A percentile compares a stretch with the other conserved stretches of the same genome.
phyloP scores from a whole-genome alignment of 2,329 filamentous ascomycete genomes.

The Karstenula rhodostoma region DNA sequence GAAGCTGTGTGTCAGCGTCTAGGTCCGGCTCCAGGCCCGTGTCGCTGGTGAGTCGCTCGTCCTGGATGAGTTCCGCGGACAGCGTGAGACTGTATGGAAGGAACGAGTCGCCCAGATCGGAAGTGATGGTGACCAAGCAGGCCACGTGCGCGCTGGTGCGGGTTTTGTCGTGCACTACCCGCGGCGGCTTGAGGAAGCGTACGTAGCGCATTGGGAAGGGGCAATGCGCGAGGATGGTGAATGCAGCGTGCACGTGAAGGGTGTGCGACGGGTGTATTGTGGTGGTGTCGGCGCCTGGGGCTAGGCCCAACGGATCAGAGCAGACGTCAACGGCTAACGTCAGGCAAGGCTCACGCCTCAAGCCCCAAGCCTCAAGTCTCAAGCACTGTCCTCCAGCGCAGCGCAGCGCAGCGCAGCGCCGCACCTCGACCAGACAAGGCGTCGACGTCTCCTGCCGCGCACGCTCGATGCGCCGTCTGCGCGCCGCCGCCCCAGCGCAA shows the following conservation, averaged over 20 bases:
- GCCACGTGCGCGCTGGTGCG: conserved; percentile 24
- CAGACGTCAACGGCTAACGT: conserved; percentile 11
- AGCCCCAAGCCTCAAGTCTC: conserved; percentile 3
- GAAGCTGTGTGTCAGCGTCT: neutral
- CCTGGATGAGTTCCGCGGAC: conserved; percentile 48
- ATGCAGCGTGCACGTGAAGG: conserved; percentile 20
- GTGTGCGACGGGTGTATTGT: too few species aligned
- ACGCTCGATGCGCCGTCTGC: conserved; percentile 37
- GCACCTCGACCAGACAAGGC: too few species aligned
- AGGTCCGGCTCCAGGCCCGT: neutral
- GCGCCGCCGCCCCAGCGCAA: conserved; percentile 36
- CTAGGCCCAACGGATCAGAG: neutral
- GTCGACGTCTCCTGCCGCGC: conserved; percentile 6
- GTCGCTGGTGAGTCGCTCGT: conserved; percentile 7
- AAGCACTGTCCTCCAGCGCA: conserved; percentile 6
- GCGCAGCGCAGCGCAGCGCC: conserved; percentile 8
- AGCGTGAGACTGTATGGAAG: conserved; percentile 59
- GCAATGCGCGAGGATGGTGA: conserved; percentile 7
- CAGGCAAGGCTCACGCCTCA: conserved; percentile 2
- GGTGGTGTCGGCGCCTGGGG: too few species aligned
- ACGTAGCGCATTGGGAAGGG: conserved; percentile 60
- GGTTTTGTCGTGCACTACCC: conserved; percentile 50
- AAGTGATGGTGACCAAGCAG: conserved; percentile 69
- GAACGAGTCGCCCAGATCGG: conserved; percentile 73
- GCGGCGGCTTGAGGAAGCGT: conserved; percentile 72